Evolutionary conservation across 345 rosid species (phyloP).

Genomic region (Eucalyptus rudis): DNA sequence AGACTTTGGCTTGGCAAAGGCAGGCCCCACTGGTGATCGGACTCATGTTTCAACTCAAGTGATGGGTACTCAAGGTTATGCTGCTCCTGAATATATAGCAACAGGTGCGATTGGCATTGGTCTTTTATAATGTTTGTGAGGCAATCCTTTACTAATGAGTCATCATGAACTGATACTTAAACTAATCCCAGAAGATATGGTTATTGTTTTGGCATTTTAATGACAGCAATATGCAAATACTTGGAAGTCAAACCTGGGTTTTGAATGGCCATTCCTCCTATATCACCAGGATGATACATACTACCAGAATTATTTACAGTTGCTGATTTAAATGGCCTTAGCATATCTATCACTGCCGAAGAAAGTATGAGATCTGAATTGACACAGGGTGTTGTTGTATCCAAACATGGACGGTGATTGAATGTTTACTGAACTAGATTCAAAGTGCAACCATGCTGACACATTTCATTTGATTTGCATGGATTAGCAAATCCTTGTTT

Average conservation of each 20-base stretch:
- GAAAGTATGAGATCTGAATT: neutral
- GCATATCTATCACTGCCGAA: neutral
- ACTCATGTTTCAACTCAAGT: slow-evolving; percentile 47
- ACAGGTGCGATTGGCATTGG: slow-evolving; percentile 21
- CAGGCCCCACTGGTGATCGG: slow-evolving; percentile 42
- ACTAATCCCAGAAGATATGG: neutral
- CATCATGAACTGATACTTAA: neutral
- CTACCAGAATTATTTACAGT: neutral
- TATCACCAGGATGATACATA: neutral
- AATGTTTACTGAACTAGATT: neutral
- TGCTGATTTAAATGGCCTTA: neutral
- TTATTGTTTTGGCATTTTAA: neutral
- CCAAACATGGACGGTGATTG: neutral
- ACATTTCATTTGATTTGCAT: neutral
- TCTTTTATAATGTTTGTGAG: neutral
- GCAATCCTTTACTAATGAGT: neutral
- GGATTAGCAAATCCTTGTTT: neutral
- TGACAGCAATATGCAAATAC: neutral
- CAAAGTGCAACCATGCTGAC: neutral
- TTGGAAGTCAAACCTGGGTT: neutral
- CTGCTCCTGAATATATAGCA: slow-evolving; percentile 51
- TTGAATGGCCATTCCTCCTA: neutral
- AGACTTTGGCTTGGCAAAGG: slow-evolving; percentile 58
- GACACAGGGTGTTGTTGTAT: neutral
- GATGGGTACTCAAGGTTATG: slow-evolving; percentile 51